Evolutionary conservation across 805 yeast genomes (phyloP), one percentile per base, ranked within the genome.

Genomic region (Saturnispora diversa): DNA sequence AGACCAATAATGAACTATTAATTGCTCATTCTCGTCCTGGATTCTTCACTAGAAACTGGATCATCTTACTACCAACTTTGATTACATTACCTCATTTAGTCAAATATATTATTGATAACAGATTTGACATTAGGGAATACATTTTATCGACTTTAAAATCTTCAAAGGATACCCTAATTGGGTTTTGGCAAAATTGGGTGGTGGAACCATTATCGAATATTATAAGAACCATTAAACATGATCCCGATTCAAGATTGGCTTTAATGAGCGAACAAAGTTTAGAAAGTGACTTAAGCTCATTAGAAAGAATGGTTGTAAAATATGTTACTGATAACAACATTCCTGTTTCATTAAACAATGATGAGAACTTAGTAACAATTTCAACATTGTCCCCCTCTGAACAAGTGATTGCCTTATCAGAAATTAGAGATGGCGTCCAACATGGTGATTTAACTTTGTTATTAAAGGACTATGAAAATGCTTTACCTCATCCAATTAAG

Each of bases 241-340:
- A 88, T 55, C 81, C 82, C 12, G 66, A 69, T 27, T 74, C 80
- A 1, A 74, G 79, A 44, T 74, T 87, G 32, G 82, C 95, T 0
- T 72, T 87, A 17, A 77, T 84, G 61, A 77, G 90, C 3, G 81
- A 82, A 55, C 81, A 83, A 40, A 81, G 95, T 1, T 65, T 92
- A 13, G 70, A 73, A 27, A 75, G 92, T 1, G 97, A 88, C 51
- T 64, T 86, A 49, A 75, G 77, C 34, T 82, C 95, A 2, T 67
- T 90, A 39, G 87, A 86, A 53, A 61, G 96, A 43, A 90, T 90
- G 98, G 85, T 86, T 2, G 65, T 78, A 15, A 92, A 84, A 39
- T 85, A 80, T 54, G 70, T 74, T 1, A 39, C 58, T 2, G 77
- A 74, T 37, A 58, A 53, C 30, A 42, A 49, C 25, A 31, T 46